These are phyloP conservation scores for Boletales sp. DNA, from an alignment of 768 basidiomycete genomes.

Conservation along the genomic window DNA sequence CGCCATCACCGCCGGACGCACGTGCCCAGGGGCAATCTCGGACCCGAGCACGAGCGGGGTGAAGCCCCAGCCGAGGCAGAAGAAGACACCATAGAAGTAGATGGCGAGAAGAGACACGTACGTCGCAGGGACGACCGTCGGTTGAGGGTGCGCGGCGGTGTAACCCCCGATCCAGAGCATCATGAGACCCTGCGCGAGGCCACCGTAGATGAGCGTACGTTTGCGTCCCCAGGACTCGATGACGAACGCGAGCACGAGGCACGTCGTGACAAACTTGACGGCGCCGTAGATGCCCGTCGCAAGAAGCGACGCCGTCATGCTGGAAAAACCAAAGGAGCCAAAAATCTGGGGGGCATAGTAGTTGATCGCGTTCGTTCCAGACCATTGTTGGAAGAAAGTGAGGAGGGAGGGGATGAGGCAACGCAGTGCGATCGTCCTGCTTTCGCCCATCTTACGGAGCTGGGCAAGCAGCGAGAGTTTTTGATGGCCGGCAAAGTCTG, in stretches of 20 bases:
- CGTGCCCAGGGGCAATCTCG: slow-evolving; percentile 36
- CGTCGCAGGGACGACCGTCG: slow-evolving; percentile 23
- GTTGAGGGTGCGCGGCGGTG: slow-evolving; percentile 27
- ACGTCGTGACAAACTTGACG: slow-evolving; percentile 34
- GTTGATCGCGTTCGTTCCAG: slow-evolving; percentile 41
- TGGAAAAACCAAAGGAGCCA: slow-evolving; percentile 31
- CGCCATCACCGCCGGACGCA: slow-evolving; percentile 30
- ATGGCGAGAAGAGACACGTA: slow-evolving; percentile 36
- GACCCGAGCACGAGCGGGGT: slow-evolving; percentile 33
- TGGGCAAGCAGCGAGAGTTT: slow-evolving; percentile 24
- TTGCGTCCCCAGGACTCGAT: slow-evolving; percentile 40
- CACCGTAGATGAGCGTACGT: slow-evolving; percentile 33
- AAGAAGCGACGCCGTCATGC: slow-evolving; percentile 30
- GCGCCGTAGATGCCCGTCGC: slow-evolving; percentile 42
- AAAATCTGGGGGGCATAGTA: slow-evolving; percentile 40
- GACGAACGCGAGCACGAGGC: slow-evolving; percentile 32
- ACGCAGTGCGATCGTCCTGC: slow-evolving; percentile 23
- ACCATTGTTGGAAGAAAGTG: slow-evolving; percentile 38
- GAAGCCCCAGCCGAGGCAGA: slow-evolving; percentile 33
- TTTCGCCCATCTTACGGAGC: slow-evolving; percentile 34
- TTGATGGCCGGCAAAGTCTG: slow-evolving; percentile 32
- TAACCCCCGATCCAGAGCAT: slow-evolving; percentile 39
- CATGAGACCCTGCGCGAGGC: slow-evolving; percentile 31
- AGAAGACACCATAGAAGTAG: slow-evolving; percentile 36
- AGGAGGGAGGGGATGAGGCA: slow-evolving; percentile 32